Evolutionary conservation across 805 yeast species (phyloP).

Genomic region (Saccharomycopsis capsularis): DNA sequence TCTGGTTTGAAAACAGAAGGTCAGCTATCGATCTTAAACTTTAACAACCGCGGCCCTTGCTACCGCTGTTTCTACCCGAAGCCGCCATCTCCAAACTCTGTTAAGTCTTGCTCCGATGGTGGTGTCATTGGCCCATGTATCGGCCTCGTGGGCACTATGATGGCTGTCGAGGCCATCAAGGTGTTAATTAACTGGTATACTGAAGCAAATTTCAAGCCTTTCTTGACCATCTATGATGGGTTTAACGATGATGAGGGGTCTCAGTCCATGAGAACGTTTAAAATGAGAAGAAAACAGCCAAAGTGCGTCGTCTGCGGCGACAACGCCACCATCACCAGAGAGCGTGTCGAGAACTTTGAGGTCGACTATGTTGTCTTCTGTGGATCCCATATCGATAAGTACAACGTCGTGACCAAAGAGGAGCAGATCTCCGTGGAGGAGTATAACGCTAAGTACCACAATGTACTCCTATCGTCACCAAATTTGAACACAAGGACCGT

Average conservation of each 20-base stretch:
- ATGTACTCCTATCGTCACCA: too few relatives aligned
- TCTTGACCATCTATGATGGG: conserved; percentile 60
- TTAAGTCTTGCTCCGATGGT: conserved; percentile 84
- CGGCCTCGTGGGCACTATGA: conserved; percentile 80
- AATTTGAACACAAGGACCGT: conserved; percentile 22
- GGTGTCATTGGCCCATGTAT: conserved; percentile 97
- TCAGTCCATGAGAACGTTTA: conserved; percentile 64
- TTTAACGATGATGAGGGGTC: conserved; percentile 39
- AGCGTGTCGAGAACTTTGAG: conserved; percentile 37
- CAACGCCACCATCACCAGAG: conserved; percentile 42
- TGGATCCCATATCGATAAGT: conserved; percentile 43
- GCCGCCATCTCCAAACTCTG: conserved; percentile 81
- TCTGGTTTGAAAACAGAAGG: conserved; percentile 92
- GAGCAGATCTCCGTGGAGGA: conserved; percentile 44
- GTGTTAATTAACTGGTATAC: conserved; percentile 53
- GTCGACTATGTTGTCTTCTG: conserved; percentile 71
- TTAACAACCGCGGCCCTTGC: conserved; percentile 71
- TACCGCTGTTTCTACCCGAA: conserved; percentile 88
- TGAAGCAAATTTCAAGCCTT: conserved; percentile 52
- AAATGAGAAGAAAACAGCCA: conserved; percentile 62
- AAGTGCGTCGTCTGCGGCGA: conserved; percentile 62
- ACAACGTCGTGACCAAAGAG: conserved; percentile 37
- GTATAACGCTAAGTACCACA: conserved; percentile 16
- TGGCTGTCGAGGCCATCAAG: conserved; percentile 85
- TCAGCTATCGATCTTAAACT: conserved; percentile 74